Conservation (phyloP, 2,329 filamentous ascomycete genomes). For the Hypocrella siamensis region DNA sequence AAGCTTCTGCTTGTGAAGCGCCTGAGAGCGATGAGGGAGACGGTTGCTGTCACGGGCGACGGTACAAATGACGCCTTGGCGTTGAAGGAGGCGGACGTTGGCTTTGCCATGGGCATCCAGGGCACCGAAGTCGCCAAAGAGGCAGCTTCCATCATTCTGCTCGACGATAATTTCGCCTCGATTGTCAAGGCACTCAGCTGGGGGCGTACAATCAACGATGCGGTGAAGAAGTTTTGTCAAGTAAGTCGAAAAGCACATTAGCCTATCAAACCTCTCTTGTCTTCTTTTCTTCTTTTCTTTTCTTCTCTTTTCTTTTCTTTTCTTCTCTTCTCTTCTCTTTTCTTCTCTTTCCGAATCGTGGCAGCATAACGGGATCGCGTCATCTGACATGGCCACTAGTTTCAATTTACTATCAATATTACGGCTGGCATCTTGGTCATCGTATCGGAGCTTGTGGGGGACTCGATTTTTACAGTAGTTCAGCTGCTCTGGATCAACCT, state of each 20-base stretch:
- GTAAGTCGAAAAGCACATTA: slow-evolving; percentile 12
- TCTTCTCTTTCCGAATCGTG: too few relatives aligned
- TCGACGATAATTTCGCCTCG: slow-evolving; percentile 50
- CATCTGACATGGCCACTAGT: slow-evolving; percentile 13
- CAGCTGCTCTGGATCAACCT: slow-evolving; percentile 54
- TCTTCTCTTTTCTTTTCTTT: not conserved
- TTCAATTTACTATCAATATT: slow-evolving; percentile 55
- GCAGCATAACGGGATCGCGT: too few relatives aligned
- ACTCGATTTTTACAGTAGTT: slow-evolving; percentile 42
- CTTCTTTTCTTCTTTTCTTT: too few relatives aligned
- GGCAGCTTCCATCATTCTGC: slow-evolving; percentile 47
- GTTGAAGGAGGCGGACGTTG: slow-evolving; percentile 49
- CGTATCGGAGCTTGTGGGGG: slow-evolving; percentile 41
- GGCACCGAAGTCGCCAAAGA: slow-evolving; percentile 53
- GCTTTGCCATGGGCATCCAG: slow-evolving; percentile 52
- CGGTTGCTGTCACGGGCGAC: slow-evolving; percentile 51
- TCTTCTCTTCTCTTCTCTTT: too few relatives aligned
- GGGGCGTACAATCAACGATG: slow-evolving; percentile 47
- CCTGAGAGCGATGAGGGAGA: slow-evolving; percentile 49
- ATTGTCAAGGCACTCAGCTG: slow-evolving; percentile 48
- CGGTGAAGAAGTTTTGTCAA: slow-evolving; percentile 49
- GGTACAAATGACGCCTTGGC: slow-evolving; percentile 53
- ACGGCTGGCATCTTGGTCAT: slow-evolving; percentile 50
- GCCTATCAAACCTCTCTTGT: not conserved
- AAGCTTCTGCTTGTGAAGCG: slow-evolving; percentile 50